These are phyloP conservation scores for Cucurbita pepo DNA, from an alignment of 306 rosid genomes.

Conservation along the genomic window DNA sequence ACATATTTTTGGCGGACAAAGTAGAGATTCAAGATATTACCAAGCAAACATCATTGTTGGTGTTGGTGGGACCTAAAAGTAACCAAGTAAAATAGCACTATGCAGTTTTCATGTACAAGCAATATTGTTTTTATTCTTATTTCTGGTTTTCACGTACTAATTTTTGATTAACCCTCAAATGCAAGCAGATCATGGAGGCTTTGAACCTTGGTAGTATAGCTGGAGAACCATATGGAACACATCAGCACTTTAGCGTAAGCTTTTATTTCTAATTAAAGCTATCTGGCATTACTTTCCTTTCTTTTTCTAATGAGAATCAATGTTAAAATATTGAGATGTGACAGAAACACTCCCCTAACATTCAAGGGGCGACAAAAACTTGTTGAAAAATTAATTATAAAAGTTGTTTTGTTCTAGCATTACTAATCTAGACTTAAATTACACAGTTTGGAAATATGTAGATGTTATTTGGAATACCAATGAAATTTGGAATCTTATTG, in stretches of 20 bases:
- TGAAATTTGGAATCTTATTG: not conserved
- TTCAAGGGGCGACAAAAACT: not conserved
- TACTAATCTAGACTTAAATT: not conserved
- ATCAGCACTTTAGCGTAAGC: constrained; percentile 70
- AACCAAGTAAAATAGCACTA: constrained; percentile 41
- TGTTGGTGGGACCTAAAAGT: constrained; percentile 79
- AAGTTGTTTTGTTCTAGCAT: not conserved
- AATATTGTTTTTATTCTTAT: not conserved
- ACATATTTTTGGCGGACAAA: constrained; percentile 74
- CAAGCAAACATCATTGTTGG: constrained; percentile 65
- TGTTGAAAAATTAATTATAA: not conserved
- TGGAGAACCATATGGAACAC: constrained; percentile 78
- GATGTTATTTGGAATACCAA: not conserved
- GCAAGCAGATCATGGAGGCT: constrained; percentile 50
- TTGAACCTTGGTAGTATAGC: constrained; percentile 63
- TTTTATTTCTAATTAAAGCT: not conserved
- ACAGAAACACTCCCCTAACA: not conserved
- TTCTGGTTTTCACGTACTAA: constrained; percentile 7
- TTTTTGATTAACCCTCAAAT: constrained; percentile 1
- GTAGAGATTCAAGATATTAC: constrained; percentile 86
- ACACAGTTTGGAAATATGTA: not conserved
- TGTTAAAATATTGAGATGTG: not conserved
- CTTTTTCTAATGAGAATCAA: not conserved
- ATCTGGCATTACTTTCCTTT: not conserved
- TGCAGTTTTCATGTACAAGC: not conserved